phyloP scores from a whole-genome alignment of 2,329 filamentous ascomycete species.

The Paraphaeosphaeria minitans region DNA sequence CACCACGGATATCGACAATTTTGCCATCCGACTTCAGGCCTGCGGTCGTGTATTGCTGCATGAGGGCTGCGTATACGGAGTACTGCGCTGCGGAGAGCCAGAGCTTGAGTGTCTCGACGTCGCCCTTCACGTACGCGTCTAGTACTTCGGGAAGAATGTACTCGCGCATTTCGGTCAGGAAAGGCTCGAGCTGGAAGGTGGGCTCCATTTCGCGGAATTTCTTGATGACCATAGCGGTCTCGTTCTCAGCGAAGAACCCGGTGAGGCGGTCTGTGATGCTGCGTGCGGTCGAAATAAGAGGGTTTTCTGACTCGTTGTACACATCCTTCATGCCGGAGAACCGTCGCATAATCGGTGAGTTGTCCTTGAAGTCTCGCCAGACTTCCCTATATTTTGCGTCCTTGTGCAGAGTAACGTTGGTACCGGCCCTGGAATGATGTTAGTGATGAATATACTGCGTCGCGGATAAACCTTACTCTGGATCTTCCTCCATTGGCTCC shows the following conservation, averaged over 20 bases:
- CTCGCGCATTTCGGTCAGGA: slow-evolving; percentile 92
- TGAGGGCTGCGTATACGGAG: slow-evolving; percentile 94
- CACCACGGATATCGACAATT: slow-evolving; percentile 92
- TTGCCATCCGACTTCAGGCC: slow-evolving; percentile 94
- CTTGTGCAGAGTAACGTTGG: slow-evolving; percentile 93
- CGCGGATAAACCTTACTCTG: slow-evolving; percentile 68
- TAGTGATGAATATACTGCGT: slow-evolving; percentile 13
- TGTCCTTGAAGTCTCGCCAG: slow-evolving; percentile 95
- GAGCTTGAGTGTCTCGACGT: slow-evolving; percentile 84
- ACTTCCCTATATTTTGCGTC: slow-evolving; percentile 97
- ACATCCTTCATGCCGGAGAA: slow-evolving; percentile 83
- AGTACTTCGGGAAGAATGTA: slow-evolving; percentile 97
- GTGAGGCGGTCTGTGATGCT: slow-evolving; percentile 92
- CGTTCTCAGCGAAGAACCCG: slow-evolving; percentile 98
- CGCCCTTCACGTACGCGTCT: slow-evolving; percentile 97
- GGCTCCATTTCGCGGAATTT: slow-evolving; percentile 97
- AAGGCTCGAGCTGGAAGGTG: slow-evolving; percentile 90
- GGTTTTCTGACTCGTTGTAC: slow-evolving; percentile 97
- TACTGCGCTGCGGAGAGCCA: slow-evolving; percentile 98
- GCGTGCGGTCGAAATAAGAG: slow-evolving; percentile 87
- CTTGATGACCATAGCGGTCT: slow-evolving; percentile 96
- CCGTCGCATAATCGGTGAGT: slow-evolving; percentile 84
- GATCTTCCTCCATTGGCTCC: slow-evolving; percentile 74
- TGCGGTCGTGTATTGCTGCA: slow-evolving; percentile 91
- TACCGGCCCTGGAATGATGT: slow-evolving; percentile 73